These are phyloP conservation scores for Rhizopogon vinicolor DNA, from an alignment of 768 basidiomycete species.

Conservation along the genomic window DNA sequence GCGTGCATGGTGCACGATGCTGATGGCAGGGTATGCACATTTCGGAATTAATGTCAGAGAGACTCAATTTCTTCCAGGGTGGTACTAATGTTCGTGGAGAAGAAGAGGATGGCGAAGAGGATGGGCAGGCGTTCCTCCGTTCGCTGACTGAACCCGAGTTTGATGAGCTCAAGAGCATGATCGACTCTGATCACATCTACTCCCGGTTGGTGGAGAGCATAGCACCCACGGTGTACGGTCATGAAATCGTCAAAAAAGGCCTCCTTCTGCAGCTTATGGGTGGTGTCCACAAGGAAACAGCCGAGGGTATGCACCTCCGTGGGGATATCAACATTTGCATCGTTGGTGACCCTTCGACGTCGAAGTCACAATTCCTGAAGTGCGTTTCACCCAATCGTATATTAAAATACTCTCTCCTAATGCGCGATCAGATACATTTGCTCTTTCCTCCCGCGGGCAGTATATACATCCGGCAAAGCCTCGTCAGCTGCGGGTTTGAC, in stretches of 20 bases:
- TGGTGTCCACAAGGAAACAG: slow-evolving; percentile 95
- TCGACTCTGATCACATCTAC: slow-evolving; percentile 93
- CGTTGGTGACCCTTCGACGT: slow-evolving; percentile 94
- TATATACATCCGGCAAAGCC: slow-evolving; percentile 99
- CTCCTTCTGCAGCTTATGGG: slow-evolving; percentile 95
- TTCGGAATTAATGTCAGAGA: not conserved
- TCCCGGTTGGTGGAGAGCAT: slow-evolving; percentile 90
- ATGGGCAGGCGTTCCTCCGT: slow-evolving; percentile 79
- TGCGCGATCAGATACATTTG: slow-evolving; percentile 76
- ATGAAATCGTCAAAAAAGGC: slow-evolving; percentile 99
- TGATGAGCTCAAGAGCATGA: slow-evolving; percentile 92
- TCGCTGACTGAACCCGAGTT: slow-evolving; percentile 92
- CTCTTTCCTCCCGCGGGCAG: slow-evolving; percentile 95
- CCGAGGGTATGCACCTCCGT: slow-evolving; percentile 96
- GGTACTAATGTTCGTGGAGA: slow-evolving; percentile 90
- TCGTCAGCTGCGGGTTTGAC: slow-evolving; percentile 99
- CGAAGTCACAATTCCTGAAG: slow-evolving; percentile 99
- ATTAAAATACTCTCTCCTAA: not conserved
- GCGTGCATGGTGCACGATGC: slow-evolving; percentile 96
- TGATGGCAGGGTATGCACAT: slow-evolving; percentile 71
- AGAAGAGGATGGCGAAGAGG: slow-evolving; percentile 72
- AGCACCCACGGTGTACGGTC: slow-evolving; percentile 97
- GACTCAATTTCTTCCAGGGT: slow-evolving; percentile 38
- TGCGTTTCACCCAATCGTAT: slow-evolving; percentile 34
- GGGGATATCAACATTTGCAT: slow-evolving; percentile 99